phyloP scores from a whole-genome alignment of 768 basidiomycete genomes.

The Mycena pura region DNA sequence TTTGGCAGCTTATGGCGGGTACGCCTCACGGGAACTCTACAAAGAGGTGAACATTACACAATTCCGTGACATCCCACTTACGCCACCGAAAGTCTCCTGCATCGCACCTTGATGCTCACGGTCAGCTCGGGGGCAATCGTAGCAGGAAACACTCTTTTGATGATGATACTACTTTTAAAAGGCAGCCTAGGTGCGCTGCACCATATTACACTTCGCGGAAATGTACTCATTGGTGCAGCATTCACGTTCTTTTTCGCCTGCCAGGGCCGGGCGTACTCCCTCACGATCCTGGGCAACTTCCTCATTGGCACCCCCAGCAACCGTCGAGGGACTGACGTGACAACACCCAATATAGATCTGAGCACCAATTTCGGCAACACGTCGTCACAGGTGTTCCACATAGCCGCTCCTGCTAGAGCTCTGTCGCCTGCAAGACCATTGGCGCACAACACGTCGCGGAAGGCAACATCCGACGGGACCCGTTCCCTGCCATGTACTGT shows the following conservation, averaged over 20 bases:
- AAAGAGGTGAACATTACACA: neutral
- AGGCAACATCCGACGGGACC: no score
- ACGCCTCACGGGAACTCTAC: neutral
- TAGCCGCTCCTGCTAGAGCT: no score
- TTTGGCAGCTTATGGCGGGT: neutral
- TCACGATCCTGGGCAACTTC: slow-evolving; percentile 13
- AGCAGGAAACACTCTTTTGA: neutral
- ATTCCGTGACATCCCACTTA: no score
- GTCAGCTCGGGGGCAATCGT: slow-evolving; percentile 5
- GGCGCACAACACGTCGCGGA: no score
- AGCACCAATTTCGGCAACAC: no score
- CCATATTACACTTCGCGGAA: no score
- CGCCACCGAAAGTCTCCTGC: neutral
- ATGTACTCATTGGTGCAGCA: neutral
- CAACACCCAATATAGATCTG: no score
- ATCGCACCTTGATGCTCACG: neutral
- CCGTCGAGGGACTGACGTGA: no score
- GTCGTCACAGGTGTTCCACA: no score
- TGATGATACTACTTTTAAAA: slow-evolving; percentile 10
- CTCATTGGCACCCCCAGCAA: neutral
- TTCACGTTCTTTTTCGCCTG: slow-evolving; percentile 2
- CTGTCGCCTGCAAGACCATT: no score
- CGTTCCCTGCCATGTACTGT: no score
- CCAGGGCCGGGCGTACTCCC: slow-evolving; percentile 13
- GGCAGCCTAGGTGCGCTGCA: neutral